Percentiles rank a stretch among this genome's conserved stretches.
These are phyloP conservation scores for Marchantia polymorpha DNA, from an alignment of 225 moss, liverwort and hornwort genomes.

Conservation along the genomic window DNA sequence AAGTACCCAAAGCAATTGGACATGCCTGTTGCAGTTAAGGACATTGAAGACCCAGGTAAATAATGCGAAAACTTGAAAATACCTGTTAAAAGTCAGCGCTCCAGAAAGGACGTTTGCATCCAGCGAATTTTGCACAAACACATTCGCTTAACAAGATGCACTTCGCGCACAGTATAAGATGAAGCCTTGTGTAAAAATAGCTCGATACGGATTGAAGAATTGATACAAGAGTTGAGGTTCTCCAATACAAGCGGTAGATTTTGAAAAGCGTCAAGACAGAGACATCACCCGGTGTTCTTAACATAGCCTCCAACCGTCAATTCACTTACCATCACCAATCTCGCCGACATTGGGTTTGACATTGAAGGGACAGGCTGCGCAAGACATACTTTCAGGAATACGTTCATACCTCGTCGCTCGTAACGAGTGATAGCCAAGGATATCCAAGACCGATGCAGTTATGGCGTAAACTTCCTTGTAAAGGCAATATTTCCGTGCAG, in stretches of 20 bases:
- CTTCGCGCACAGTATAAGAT: background rate
- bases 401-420: background rate
- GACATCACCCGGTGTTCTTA: background rate
- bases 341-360: background rate
- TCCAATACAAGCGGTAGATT: background rate
- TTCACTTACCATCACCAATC: background rate
- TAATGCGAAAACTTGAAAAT: no score
- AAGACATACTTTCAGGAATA: background rate
- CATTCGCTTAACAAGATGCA: background rate
- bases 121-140: background rate
- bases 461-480: background rate
- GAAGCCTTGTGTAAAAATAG: background rate
- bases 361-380: background rate
- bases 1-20: background rate
- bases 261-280: background rate
- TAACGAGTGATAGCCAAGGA: background rate
- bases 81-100: background rate
- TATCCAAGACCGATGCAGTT: background rate
- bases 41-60: background rate
- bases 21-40: background rate
- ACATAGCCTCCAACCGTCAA: background rate
- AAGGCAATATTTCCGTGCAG: background rate
- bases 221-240: no score
- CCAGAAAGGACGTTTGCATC: background rate
- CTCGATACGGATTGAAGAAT: no score